Percentiles rank a stretch among this genome's conserved stretches.
Evolutionary conservation across 179 eudicot genomes (phyloP).

Genomic region (Dionaea muscipula): DNA sequence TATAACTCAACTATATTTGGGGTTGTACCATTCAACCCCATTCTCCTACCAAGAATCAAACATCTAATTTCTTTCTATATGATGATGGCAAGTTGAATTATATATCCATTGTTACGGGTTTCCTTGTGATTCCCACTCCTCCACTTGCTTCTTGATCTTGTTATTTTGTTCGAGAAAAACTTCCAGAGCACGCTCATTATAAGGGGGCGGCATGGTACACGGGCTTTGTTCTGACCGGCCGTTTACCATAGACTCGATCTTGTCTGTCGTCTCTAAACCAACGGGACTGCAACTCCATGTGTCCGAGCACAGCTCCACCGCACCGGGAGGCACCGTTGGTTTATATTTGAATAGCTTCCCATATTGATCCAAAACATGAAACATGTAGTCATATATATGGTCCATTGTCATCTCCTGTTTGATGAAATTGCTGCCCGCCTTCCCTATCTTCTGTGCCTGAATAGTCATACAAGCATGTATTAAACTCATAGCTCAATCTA

Average conservation of each 20-base stretch:
- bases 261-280: slow-evolving; percentile 27
- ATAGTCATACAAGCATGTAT: too few species aligned
- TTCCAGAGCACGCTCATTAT: slow-evolving; percentile 17
- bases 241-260: slow-evolving; percentile 31
- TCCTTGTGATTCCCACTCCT: slow-evolving; percentile 21
- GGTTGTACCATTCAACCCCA: too few species aligned
- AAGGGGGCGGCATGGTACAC: slow-evolving; percentile 38
- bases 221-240: slow-evolving; percentile 33
- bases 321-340: slow-evolving; percentile 39
- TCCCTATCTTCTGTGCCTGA: slow-evolving; percentile 66
- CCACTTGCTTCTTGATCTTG: slow-evolving; percentile 25
- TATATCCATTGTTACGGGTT: not conserved
- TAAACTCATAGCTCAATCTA: too few species aligned
- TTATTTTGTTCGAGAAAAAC: slow-evolving; percentile 20
- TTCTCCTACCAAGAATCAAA: too few species aligned
- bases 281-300: slow-evolving; percentile 29
- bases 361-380: slow-evolving; percentile 47
- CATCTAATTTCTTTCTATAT: too few species aligned
- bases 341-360: slow-evolving; percentile 41
- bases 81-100: too few species aligned
- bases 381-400: slow-evolving; percentile 69
- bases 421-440: slow-evolving; percentile 43
- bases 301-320: slow-evolving; percentile 47
- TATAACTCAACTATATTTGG: too few species aligned
- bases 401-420: slow-evolving; percentile 45